These are phyloP conservation scores for Sungouiella blattae DNA, from an alignment of 805 yeast genomes.

Conservation along the genomic window DNA sequence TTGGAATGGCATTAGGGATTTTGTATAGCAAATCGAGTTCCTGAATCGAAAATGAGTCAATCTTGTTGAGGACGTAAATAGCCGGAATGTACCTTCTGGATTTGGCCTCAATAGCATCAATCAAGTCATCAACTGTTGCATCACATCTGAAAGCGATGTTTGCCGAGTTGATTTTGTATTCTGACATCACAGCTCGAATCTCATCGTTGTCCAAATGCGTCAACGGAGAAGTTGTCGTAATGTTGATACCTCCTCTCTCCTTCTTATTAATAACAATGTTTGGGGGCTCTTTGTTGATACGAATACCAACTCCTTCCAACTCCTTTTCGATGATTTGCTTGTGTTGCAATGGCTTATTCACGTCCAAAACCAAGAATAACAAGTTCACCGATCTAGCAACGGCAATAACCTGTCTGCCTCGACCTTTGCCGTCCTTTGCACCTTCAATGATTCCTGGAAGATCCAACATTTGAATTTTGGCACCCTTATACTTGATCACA, in stretches of 20 bases:
- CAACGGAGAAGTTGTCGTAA: constrained; percentile 89
- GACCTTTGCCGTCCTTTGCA: constrained; percentile 87
- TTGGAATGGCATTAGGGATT: constrained; percentile 96
- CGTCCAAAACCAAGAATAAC: constrained; percentile 90
- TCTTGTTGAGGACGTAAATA: constrained; percentile 88
- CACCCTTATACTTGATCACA: constrained; percentile 92
- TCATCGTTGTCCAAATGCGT: constrained; percentile 91
- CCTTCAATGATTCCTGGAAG: constrained; percentile 89
- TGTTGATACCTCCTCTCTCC: constrained; percentile 93
- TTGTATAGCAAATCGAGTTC: constrained; percentile 87
- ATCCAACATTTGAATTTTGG: constrained; percentile 94
- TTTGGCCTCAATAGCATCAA: constrained; percentile 88
- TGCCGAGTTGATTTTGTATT: constrained; percentile 92
- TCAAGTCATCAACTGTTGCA: constrained; percentile 95
- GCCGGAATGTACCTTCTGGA: constrained; percentile 95
- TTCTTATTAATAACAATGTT: constrained; percentile 88
- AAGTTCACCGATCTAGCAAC: constrained; percentile 97
- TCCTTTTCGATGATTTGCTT: constrained; percentile 92
- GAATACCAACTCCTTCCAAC: constrained; percentile 94
- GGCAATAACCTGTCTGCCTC: constrained; percentile 96
- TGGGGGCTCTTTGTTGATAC: constrained; percentile 89
- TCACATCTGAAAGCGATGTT: constrained; percentile 96
- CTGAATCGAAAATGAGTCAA: constrained; percentile 90
- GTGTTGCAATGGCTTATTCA: constrained; percentile 92
- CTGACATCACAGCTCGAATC: constrained; percentile 92